Percentiles rank a stretch among this genome's conserved stretches.
Conservation (phyloP, 148 eudicot species). For the Simmondsia chinensis region DNA sequence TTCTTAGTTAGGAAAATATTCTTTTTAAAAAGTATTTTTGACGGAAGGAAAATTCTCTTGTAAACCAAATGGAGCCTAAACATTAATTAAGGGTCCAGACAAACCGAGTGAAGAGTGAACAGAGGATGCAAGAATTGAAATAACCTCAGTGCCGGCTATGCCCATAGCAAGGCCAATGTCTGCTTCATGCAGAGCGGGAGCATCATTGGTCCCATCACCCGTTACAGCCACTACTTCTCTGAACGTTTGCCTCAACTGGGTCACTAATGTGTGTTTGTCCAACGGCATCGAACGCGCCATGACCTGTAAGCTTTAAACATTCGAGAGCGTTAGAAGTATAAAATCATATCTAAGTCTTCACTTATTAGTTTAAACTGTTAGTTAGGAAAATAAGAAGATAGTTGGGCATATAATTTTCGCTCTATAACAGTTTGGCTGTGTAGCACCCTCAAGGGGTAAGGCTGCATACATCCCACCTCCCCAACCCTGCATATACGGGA, state of each 20-base stretch:
- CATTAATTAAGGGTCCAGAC: no score
- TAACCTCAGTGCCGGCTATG: slow-evolving; percentile 76
- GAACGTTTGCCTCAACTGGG: slow-evolving; percentile 33
- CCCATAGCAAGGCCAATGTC: slow-evolving; percentile 95
- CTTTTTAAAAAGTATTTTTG: no score
- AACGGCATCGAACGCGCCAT: slow-evolving; percentile 78
- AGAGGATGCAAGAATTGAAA: not conserved
- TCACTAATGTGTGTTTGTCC: slow-evolving; percentile 63
- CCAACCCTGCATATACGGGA: no score
- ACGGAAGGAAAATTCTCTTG: no score
- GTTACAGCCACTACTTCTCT: slow-evolving; percentile 77
- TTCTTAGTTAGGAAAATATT: no score
- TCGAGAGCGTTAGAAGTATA: no score
- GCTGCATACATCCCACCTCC: no score
- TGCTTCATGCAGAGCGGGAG: slow-evolving; percentile 82
- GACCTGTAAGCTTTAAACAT: slow-evolving; percentile 37
- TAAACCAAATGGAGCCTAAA: no score
- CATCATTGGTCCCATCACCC: slow-evolving; percentile 89
- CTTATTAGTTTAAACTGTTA: no score
- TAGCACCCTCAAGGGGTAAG: no score
- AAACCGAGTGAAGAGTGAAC: not conserved
- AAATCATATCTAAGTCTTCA: no score
- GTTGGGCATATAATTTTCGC: not conserved
- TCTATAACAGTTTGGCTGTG: not conserved
- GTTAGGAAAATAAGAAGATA: not conserved